Evolutionary conservation across 805 yeast genomes (phyloP).

Genomic region (Candida pseudofarinosa): DNA sequence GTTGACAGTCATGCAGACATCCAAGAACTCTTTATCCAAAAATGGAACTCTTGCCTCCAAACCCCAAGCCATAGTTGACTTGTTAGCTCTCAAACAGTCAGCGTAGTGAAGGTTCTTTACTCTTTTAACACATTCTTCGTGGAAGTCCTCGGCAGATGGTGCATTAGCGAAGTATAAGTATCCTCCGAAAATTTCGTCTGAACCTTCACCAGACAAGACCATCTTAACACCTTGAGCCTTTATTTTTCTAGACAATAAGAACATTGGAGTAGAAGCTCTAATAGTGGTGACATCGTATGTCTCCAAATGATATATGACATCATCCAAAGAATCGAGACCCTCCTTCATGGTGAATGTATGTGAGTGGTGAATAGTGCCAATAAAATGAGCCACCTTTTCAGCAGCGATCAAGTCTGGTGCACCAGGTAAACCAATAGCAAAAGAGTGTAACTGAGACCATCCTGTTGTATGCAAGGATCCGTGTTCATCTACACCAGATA

Average conservation of each 20-base stretch:
- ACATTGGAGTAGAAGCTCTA: slow-evolving; percentile 99
- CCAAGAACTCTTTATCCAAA: slow-evolving; percentile 90
- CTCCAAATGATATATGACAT: slow-evolving; percentile 93
- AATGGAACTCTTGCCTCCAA: slow-evolving; percentile 99
- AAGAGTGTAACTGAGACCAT: slow-evolving; percentile 82
- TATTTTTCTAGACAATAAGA: slow-evolving; percentile 89
- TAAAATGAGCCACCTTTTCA: slow-evolving; percentile 90
- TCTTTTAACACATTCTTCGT: slow-evolving; percentile 89
- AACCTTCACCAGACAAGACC: slow-evolving; percentile 99
- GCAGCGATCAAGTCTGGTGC: slow-evolving; percentile 99
- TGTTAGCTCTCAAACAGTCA: slow-evolving; percentile 98
- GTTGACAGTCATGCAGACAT: slow-evolving; percentile 89
- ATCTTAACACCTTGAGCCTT: slow-evolving; percentile 99
- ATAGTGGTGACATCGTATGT: slow-evolving; percentile 98
- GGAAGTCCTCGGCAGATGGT: slow-evolving; percentile 90
- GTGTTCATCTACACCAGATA: slow-evolving; percentile 88
- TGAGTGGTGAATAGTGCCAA: slow-evolving; percentile 96
- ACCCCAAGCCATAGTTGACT: slow-evolving; percentile 99
- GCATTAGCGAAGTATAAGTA: slow-evolving; percentile 97
- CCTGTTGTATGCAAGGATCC: slow-evolving; percentile 83
- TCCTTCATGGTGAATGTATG: slow-evolving; percentile 96
- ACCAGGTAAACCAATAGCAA: slow-evolving; percentile 94
- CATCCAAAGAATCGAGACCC: slow-evolving; percentile 92
- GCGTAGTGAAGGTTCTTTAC: slow-evolving; percentile 96
- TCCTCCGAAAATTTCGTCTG: slow-evolving; percentile 98